Conservation (phyloP, 2,329 filamentous ascomycete genomes). For the Xylaria hypoxylon region DNA sequence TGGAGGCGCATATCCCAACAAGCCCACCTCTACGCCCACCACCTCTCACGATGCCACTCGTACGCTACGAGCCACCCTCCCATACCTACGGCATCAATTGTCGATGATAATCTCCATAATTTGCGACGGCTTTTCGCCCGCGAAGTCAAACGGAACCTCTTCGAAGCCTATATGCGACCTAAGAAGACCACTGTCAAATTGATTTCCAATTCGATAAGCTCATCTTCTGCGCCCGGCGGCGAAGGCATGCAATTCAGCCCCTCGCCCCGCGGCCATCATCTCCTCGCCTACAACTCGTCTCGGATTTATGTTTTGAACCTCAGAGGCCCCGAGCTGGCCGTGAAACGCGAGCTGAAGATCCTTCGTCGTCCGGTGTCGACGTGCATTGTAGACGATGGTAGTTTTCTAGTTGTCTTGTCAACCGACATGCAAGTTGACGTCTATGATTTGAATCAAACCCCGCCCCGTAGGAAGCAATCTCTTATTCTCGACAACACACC, state of each 20-base stretch:
- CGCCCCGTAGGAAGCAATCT: constrained; percentile 77
- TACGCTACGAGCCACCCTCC: constrained; percentile 63
- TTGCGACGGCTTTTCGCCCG: constrained; percentile 75
- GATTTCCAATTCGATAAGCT: constrained; percentile 85
- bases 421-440: constrained; percentile 86
- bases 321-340: constrained; percentile 66
- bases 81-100: constrained; percentile 52
- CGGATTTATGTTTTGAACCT: constrained; percentile 83
- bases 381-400: constrained; percentile 82
- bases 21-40: constrained; percentile 70
- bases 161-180: constrained; percentile 79
- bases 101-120: constrained; percentile 64
- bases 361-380: constrained; percentile 79
- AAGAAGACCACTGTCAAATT: constrained; percentile 79
- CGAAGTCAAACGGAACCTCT: constrained; percentile 81
- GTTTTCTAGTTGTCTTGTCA: constrained; percentile 81
- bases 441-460: constrained; percentile 75
- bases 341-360: constrained; percentile 84
- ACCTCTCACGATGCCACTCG: constrained; percentile 71
- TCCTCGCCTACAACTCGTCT: constrained; percentile 87
- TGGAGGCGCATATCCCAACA: constrained; percentile 74
- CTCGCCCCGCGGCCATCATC: constrained; percentile 78
- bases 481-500: constrained; percentile 83
- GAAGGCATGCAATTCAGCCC: constrained; percentile 88
- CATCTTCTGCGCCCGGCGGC: constrained; percentile 82